These are phyloP conservation scores for Phialophora tarda DNA, from an alignment of 2,329 filamentous ascomycete genomes.

Conservation along the genomic window DNA sequence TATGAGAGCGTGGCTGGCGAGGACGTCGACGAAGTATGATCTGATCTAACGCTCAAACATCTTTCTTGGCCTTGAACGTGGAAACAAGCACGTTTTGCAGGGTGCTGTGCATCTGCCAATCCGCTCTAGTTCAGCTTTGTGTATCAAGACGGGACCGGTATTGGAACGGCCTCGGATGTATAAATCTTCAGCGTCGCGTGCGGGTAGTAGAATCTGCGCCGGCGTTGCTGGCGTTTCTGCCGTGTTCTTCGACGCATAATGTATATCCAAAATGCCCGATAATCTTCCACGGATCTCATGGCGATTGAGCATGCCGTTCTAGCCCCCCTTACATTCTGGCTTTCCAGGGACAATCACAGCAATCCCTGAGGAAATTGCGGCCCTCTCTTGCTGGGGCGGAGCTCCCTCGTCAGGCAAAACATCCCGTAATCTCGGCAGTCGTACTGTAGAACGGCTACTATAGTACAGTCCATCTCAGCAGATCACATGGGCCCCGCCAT, in stretches of 20 bases:
- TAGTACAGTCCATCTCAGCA: background rate
- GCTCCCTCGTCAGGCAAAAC: background rate
- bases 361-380: background rate
- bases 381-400: background rate
- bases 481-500: background rate
- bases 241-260: background rate
- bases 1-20: constrained; percentile 62
- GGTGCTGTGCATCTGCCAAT: background rate
- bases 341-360: background rate
- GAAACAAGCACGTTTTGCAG: background rate
- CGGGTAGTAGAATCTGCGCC: background rate
- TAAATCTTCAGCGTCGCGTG: background rate
- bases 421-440: background rate
- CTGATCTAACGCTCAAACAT: background rate
- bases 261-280: background rate
- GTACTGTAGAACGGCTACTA: background rate
- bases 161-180: constrained; percentile 1
- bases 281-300: background rate
- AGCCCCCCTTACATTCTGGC: background rate
- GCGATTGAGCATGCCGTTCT: background rate
- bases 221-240: background rate
- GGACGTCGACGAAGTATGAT: constrained; percentile 40
- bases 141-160: background rate
- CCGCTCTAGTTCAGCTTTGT: background rate
- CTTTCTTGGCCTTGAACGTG: constrained; percentile 3